Evolutionary conservation across 2,329 filamentous ascomycete genomes (phyloP).

Genomic region (Aspergillus costaricaensis): DNA sequence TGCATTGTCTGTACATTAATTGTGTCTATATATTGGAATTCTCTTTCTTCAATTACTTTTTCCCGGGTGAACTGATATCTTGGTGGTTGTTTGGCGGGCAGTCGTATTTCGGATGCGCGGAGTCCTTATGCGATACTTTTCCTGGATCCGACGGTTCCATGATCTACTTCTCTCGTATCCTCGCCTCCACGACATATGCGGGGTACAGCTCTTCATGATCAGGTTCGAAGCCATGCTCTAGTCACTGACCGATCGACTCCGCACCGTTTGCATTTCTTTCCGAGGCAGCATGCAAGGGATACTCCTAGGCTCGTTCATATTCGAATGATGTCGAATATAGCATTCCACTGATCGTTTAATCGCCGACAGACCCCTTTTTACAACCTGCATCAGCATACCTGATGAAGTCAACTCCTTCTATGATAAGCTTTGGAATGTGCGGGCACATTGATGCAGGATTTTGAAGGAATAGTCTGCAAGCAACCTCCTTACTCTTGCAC

Average conservation of each 20-base stretch:
- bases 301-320: not conserved
- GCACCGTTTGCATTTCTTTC: not conserved
- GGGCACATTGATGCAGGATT: not conserved
- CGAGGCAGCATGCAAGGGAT: not conserved
- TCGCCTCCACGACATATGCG: not conserved
- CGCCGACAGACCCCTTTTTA: not conserved
- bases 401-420: not conserved
- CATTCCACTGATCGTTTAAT: not conserved
- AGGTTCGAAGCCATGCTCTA: not conserved
- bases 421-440: not conserved
- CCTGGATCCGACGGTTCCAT: not conserved
- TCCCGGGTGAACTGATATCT: not conserved
- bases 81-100: not conserved
- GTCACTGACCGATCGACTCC: not conserved
- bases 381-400: not conserved
- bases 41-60: not conserved
- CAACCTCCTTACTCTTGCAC: not conserved
- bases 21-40: conserved; percentile 10
- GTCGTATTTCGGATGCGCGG: not conserved
- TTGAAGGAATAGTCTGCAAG: not conserved
- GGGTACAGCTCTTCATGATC: not conserved
- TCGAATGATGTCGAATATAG: not conserved
- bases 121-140: not conserved
- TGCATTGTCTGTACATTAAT: conserved; percentile 22
- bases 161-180: not conserved